Evolutionary conservation across 1,139 yeast species (phyloP).

Genomic region (Geotrichum restrictum): DNA sequence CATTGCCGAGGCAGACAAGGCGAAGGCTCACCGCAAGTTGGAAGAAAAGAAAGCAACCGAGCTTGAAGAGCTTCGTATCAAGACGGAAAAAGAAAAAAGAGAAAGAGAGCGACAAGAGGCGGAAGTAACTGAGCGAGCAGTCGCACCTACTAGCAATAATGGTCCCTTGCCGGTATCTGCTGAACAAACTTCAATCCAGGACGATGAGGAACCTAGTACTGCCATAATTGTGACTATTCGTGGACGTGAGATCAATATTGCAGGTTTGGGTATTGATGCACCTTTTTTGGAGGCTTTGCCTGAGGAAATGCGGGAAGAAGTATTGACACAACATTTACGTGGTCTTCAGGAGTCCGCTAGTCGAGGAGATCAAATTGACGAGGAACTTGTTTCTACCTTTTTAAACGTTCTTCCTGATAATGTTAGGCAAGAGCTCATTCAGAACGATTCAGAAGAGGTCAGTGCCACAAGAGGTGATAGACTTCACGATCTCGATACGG

Average conservation of each 20-base stretch:
- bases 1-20: conserved; percentile 21
- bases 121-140: conserved; percentile 18
- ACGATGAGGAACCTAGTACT: conserved; percentile 2
- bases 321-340: conserved; percentile 77
- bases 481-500: conserved; percentile 30
- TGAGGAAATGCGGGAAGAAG: conserved; percentile 90
- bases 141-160: conserved; percentile 18
- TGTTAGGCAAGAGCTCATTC: conserved; percentile 67
- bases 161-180: not conserved
- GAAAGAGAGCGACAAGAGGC: conserved; percentile 35
- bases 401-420: conserved; percentile 75
- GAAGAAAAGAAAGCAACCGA: conserved; percentile 41
- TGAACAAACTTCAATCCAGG: too few relatives aligned
- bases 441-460: conserved; percentile 50
- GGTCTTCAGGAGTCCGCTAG: conserved; percentile 42
- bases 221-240: conserved; percentile 63
- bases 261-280: conserved; percentile 89
- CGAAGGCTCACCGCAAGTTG: conserved; percentile 20
- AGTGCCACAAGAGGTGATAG: conserved; percentile 34
- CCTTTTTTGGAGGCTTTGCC: conserved; percentile 88
- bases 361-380: conserved; percentile 44
- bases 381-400: conserved; percentile 80
- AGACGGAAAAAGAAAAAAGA: conserved; percentile 29
- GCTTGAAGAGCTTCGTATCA: not conserved
- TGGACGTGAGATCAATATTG: conserved; percentile 75